Base-by-base conservation (phyloP, 202 grass and related monocot species). In the Brachypodium distachyon region DNA sequence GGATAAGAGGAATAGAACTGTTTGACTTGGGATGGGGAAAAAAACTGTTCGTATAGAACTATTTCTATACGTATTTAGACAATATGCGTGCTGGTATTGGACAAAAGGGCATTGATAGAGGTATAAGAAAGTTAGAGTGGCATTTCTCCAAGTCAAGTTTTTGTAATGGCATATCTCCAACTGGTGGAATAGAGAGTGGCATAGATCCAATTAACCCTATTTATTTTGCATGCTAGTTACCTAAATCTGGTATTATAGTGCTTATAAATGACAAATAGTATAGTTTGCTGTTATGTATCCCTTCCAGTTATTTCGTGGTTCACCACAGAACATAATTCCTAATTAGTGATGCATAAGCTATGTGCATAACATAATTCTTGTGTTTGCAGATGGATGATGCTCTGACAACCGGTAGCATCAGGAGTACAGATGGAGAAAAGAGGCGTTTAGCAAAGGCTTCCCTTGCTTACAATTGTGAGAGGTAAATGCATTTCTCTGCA, bases 391-490 rank as follows among this genome's bases (percentile, higher is more conserved):
- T 96, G 92, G 96, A 96, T 83, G 92, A 93, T 85, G 87, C 85
- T 68, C 77, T 94, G 51, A 99, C 96, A 64, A 96, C 96, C 46
- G 96, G 96, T 73, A 99, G 92, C 80, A 91, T 99, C 67, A 99
- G 88, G 79, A 96, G 82, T 67, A 78, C 89, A 75, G 81, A 93
- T 41, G 85, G 81, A 53, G 96, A 96, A 67, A 99, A 99, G 76
- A 84, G 78, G 40, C 85, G 76, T 62, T 78, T 99, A 86, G 92
- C 96, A 27, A 89, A 93, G 78, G 87, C 89, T 87, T 99, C 96
- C 43, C 91, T 99, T 79, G 85, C 87, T 40, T 99, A 95, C 77
- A 96, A 99, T 60, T 99, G 92, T 79, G 92, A 93, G 81, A 99
- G 89, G 96, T 99, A 96, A 68, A 51, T 81, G 18, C 55, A 86